Conservation (phyloP, 768 basidiomycete species). For the Boletus eberwhitei region DNA sequence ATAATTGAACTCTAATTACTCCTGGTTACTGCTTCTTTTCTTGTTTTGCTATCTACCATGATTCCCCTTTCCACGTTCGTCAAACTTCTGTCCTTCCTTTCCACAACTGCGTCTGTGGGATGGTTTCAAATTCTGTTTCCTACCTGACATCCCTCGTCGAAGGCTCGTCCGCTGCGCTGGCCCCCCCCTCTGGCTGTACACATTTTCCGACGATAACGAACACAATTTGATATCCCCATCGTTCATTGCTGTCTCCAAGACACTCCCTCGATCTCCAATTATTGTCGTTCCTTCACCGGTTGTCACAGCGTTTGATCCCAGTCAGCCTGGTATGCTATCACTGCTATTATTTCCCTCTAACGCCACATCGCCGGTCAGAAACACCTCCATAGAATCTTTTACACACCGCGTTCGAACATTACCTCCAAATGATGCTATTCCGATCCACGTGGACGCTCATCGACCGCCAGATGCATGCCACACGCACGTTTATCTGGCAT, state of each 20-base stretch:
- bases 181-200: background rate
- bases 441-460: constrained; percentile 6
- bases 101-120: constrained; percentile 1
- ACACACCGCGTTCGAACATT: background rate
- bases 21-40: constrained; percentile 1
- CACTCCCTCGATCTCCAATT: constrained; percentile 15
- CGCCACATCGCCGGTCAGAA: constrained; percentile 14
- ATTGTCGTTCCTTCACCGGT: constrained; percentile 13
- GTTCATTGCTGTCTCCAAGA: constrained; percentile 1
- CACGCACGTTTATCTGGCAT: background rate
- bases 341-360: constrained; percentile 6
- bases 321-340: background rate
- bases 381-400: background rate
- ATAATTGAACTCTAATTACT: constrained; percentile 25
- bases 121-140: constrained; percentile 8
- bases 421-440: background rate
- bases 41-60: constrained; percentile 1
- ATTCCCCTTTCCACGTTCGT: constrained; percentile 4
- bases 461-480: constrained; percentile 1
- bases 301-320: constrained; percentile 16
- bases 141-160: background rate
- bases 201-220: constrained; percentile 1
- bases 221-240: too few relatives aligned
- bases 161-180: background rate
- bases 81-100: background rate